These are phyloP conservation scores for Populus hybrid DNA, from an alignment of 441 rosid genomes.

Conservation along the genomic window DNA sequence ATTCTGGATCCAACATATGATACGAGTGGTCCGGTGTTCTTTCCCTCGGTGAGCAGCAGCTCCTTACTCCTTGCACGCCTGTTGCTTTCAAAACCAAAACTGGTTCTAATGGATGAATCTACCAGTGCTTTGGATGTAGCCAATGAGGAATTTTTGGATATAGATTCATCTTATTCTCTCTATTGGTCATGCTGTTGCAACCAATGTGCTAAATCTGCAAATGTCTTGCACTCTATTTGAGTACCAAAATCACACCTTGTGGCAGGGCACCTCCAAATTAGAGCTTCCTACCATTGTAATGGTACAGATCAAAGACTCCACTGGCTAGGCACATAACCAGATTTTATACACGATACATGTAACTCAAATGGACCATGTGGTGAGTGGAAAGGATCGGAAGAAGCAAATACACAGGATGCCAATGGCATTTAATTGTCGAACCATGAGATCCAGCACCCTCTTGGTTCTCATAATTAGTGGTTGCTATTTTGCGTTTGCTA, in stretches of 20 bases:
- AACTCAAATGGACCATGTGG: too few species aligned
- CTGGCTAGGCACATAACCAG: too few species aligned
- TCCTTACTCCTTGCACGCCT: conserved; percentile 86
- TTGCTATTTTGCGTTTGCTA: background rate
- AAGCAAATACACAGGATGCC: background rate
- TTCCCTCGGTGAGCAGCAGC: conserved; percentile 97
- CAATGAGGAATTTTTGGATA: conserved; percentile 60
- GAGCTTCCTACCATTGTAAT: too few species aligned
- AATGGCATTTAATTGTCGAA: background rate
- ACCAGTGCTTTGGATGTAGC: conserved; percentile 93
- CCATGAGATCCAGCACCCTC: background rate
- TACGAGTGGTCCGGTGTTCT: conserved; percentile 82
- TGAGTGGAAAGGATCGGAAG: background rate
- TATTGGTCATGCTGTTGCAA: background rate
- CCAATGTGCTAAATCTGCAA: background rate
- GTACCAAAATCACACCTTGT: too few species aligned
- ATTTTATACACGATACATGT: too few species aligned
- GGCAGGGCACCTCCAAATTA: too few species aligned
- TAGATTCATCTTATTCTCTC: background rate
- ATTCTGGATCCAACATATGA: conserved; percentile 64
- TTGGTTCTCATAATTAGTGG: background rate
- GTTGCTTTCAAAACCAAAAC: conserved; percentile 74
- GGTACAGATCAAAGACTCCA: background rate
- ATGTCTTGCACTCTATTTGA: too few species aligned
- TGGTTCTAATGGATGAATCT: conserved; percentile 81